Base-by-base conservation (phyloP, 106 monocot genomes). In the Acorus gramineus region DNA sequence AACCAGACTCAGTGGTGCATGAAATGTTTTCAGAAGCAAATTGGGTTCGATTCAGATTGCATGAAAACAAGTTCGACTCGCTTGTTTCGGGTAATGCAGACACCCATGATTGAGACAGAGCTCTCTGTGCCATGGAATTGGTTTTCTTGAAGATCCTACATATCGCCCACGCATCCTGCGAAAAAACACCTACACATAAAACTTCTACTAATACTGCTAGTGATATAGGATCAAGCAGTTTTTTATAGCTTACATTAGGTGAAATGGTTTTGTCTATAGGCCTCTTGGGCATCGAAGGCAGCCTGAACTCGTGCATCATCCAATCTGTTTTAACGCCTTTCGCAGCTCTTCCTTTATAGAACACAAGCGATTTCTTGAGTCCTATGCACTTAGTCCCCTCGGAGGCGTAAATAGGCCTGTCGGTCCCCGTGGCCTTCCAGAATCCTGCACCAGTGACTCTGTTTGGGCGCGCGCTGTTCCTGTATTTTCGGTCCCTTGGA, bases 251-350 rank as follows among this genome's bases (percentile, higher is more conserved):
- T 75, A 87, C 91, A 60, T 76, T 92, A 53, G 74, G 66, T 8
- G 84, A 76, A 62, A 92, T 84, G 50, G 76, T 81, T 52, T 75
- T 92, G 58, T 86, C 91, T 4, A 84, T 62, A 5, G 86, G 76
- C 44, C 69, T 74, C 66, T 84, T 84, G 7, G 74, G 66, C 49
- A 59, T 49, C 4, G 74, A 87, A 11, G 94, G 95, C 2, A 96
- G 85, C 63, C 95, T 72, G 85, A 87, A 96, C 80, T 96, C 95
- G 14, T 96, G 95, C 95, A 96, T 96, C 95, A 96, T 96, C 95
- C 95, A 96, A 62, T 96, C 90, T 0, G 95, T 96, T 61, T 96
- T 96, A 52, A 74, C 52, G 8, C 95, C 95, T 78, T 87, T 96
- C 8, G 95, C 95, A 42, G 95, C 95, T 72, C 95, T 85, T n/a